A percentile compares a stretch with the other conserved stretches of the same genome.
phyloP scores from a whole-genome alignment of 306 rosid genomes.

The Vigna radiata region DNA sequence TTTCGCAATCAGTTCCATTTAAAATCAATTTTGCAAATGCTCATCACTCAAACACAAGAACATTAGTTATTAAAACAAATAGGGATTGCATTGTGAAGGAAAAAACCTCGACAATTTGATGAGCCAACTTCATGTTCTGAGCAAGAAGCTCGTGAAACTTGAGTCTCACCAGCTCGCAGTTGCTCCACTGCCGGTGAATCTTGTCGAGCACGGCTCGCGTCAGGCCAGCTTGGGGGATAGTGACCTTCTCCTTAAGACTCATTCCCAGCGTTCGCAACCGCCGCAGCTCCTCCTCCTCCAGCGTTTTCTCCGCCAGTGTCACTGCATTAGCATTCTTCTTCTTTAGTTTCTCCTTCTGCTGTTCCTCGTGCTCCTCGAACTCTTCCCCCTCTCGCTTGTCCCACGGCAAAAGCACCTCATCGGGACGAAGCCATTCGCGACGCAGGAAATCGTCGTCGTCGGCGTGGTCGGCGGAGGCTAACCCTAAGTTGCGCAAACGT shows the following conservation, averaged over 20 bases:
- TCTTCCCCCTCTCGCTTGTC: conserved; percentile 48
- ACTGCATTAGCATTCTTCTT: conserved; percentile 62
- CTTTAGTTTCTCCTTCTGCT: conserved; percentile 24
- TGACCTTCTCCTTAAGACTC: conserved; percentile 65
- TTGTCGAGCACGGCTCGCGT: conserved; percentile 76
- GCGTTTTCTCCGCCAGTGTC: conserved; percentile 67
- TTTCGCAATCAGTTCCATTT: no score
- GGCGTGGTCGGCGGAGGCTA: conserved; percentile 23
- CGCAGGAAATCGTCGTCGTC: conserved; percentile 68
- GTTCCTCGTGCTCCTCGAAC: background rate
- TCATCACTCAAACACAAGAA: background rate
- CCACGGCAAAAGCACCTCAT: conserved; percentile 72
- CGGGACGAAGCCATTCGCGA: conserved; percentile 88
- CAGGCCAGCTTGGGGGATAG: conserved; percentile 84
- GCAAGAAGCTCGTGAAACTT: conserved; percentile 91
- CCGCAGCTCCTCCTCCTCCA: conserved; percentile 76
- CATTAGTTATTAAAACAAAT: background rate
- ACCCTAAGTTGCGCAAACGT: conserved; percentile 74
- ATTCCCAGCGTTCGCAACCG: conserved; percentile 78
- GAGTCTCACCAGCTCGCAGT: conserved; percentile 83
- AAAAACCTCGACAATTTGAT: conserved; percentile 77
- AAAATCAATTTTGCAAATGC: background rate
- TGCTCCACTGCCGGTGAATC: conserved; percentile 81
- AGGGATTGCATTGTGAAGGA: background rate
- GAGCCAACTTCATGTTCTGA: conserved; percentile 87